Conservation (phyloP, 2,329 filamentous ascomycete species). For the Epichloe uncinata region DNA sequence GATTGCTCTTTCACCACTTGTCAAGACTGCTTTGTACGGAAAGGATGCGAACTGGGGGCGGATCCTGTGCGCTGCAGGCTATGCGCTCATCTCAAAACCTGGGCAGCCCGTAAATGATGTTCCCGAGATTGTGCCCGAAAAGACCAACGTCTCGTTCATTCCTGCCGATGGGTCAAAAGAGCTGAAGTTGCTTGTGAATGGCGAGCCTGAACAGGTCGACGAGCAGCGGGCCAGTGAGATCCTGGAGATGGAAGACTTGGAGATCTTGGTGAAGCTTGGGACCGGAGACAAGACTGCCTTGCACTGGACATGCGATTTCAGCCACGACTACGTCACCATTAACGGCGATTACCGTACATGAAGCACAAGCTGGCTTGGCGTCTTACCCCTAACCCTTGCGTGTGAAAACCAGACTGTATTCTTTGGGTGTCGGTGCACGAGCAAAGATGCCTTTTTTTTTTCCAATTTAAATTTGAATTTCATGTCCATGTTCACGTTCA, state of each 20-base stretch:
- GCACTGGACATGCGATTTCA: constrained; percentile 81
- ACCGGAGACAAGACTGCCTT: constrained; percentile 55
- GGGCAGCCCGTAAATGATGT: constrained; percentile 45
- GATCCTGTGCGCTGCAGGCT: constrained; percentile 88
- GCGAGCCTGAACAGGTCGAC: constrained; percentile 68
- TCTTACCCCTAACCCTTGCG: too few relatives aligned
- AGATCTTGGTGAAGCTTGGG: constrained; percentile 63
- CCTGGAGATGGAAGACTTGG: constrained; percentile 61
- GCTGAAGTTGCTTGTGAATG: constrained; percentile 62
- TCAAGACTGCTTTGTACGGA: constrained; percentile 95
- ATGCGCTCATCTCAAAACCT: constrained; percentile 50
- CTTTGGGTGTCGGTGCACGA: too few relatives aligned
- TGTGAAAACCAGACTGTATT: too few relatives aligned
- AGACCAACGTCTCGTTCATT: constrained; percentile 67
- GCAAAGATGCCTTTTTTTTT: too few relatives aligned
- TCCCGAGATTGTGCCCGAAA: constrained; percentile 50
- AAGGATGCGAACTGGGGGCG: constrained; percentile 98
- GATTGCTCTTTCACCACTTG: constrained; percentile 82
- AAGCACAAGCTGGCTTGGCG: neutral
- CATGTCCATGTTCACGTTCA: too few relatives aligned
- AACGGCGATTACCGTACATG: constrained; percentile 56
- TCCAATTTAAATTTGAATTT: too few relatives aligned
- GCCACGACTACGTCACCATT: constrained; percentile 63
- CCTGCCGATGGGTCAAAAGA: constrained; percentile 65
- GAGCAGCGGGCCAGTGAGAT: constrained; percentile 67